Evolutionary conservation across 2,329 filamentous ascomycete genomes (phyloP).

Genomic region (Botrytis medusae): DNA sequence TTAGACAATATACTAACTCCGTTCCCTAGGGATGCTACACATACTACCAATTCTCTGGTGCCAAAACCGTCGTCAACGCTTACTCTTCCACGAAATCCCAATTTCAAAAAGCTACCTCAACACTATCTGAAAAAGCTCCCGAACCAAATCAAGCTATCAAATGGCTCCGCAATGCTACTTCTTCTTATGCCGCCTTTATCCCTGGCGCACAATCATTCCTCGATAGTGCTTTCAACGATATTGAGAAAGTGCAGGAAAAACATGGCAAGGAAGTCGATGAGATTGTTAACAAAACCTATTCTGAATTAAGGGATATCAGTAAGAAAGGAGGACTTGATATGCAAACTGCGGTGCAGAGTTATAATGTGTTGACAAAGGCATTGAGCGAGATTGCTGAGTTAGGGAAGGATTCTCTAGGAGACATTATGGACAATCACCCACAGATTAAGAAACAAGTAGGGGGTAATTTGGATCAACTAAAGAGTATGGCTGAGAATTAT

Average conservation of each 20-base stretch:
- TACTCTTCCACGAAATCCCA: conserved; percentile 58
- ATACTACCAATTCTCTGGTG: conserved; percentile 54
- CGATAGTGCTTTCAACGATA: conserved; percentile 67
- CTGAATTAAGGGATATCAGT: conserved; percentile 61
- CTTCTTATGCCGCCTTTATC: conserved; percentile 69
- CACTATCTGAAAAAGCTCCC: conserved; percentile 62
- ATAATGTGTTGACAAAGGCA: conserved; percentile 62
- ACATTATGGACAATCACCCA: conserved; percentile 73
- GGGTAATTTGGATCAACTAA: conserved; percentile 65
- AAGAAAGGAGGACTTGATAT: conserved; percentile 58
- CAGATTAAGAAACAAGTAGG: conserved; percentile 71
- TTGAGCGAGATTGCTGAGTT: conserved; percentile 59
- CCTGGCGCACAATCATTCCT: conserved; percentile 69
- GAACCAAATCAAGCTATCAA: conserved; percentile 65
- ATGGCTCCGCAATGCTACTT: conserved; percentile 64
- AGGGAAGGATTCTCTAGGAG: conserved; percentile 59
- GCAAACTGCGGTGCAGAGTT: conserved; percentile 60
- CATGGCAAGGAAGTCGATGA: conserved; percentile 69
- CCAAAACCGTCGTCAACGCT: conserved; percentile 46
- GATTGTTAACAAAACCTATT: conserved; percentile 66
- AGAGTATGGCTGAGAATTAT: conserved; percentile 66
- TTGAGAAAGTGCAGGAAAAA: conserved; percentile 65
- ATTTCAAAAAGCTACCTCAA: conserved; percentile 58
- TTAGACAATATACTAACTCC: conserved; percentile 1
- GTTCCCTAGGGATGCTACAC: conserved; percentile 45